These are phyloP conservation scores for Fusarium continuum DNA, from an alignment of 2,329 filamentous ascomycete species.

Conservation along the genomic window DNA sequence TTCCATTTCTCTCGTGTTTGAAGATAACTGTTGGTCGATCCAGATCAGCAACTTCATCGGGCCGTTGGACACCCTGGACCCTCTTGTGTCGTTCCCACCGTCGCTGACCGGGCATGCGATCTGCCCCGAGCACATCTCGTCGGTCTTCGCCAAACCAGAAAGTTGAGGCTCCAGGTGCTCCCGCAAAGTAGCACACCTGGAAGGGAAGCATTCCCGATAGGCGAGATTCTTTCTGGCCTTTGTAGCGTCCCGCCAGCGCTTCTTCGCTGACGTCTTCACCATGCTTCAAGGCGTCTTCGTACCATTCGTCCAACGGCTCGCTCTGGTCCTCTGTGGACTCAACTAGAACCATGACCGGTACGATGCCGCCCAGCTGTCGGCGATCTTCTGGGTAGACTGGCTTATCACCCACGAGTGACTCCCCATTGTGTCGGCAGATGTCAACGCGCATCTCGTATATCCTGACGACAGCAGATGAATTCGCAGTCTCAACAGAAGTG, in stretches of 20 bases:
- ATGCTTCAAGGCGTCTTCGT: not conserved
- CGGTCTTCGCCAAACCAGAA: slow-evolving; percentile 43
- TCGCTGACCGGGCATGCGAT: slow-evolving; percentile 42
- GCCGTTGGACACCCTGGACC: not conserved
- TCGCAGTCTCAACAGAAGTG: slow-evolving; percentile 26
- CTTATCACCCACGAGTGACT: slow-evolving; percentile 38
- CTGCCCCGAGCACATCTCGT: slow-evolving; percentile 40
- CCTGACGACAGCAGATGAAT: slow-evolving; percentile 3
- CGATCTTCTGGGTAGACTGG: slow-evolving; percentile 39
- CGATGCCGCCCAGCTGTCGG: slow-evolving; percentile 38
- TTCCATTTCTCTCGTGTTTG: slow-evolving; percentile 21
- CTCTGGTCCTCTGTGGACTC: slow-evolving; percentile 8
- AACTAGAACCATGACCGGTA: slow-evolving; percentile 37
- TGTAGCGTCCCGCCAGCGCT: slow-evolving; percentile 25
- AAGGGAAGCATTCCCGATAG: slow-evolving; percentile 41
- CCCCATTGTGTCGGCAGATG: slow-evolving; percentile 38
- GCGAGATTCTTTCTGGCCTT: slow-evolving; percentile 20
- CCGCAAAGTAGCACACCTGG: slow-evolving; percentile 39
- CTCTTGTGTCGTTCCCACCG: slow-evolving; percentile 37
- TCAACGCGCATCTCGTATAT: slow-evolving; percentile 42
- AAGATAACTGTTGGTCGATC: slow-evolving; percentile 30
- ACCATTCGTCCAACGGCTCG: slow-evolving; percentile 9
- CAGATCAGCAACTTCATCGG: slow-evolving; percentile 1
- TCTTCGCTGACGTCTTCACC: slow-evolving; percentile 33
- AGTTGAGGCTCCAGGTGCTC: slow-evolving; percentile 23